phyloP scores from a whole-genome alignment of 441 rosid genomes.

The Erysimum cheiri region DNA sequence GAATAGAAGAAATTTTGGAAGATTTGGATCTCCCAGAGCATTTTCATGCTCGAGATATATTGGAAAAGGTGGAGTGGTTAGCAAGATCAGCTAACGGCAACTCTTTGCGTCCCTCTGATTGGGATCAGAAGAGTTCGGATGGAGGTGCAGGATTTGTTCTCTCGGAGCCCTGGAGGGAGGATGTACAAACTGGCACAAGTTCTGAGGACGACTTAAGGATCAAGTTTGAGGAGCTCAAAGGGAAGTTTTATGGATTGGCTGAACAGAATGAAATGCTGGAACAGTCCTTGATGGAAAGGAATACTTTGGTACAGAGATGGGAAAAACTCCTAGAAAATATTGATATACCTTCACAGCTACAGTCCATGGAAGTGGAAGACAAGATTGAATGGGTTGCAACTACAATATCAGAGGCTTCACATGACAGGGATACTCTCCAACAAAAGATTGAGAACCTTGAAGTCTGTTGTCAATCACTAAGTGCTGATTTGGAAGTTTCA shows the following conservation, averaged over 20 bases:
- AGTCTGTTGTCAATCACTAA: slow-evolving; percentile 61
- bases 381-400: slow-evolving; percentile 90
- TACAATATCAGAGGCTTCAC: slow-evolving; percentile 73
- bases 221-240: slow-evolving; percentile 91
- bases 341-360: slow-evolving; percentile 77
- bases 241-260: slow-evolving; percentile 94
- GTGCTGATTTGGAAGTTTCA: slow-evolving; percentile 78
- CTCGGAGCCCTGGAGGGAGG: slow-evolving; percentile 90
- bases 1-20: slow-evolving; percentile 96
- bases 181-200: slow-evolving; percentile 63
- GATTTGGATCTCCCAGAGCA: slow-evolving; percentile 95
- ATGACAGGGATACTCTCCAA: slow-evolving; percentile 68
- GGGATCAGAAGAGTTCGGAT: slow-evolving; percentile 83
- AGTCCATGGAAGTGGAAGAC: slow-evolving; percentile 79
- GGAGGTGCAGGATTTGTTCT: slow-evolving; percentile 77
- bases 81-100: slow-evolving; percentile 79
- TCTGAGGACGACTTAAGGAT: slow-evolving; percentile 83
- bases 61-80: slow-evolving; percentile 97
- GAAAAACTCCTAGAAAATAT: slow-evolving; percentile 83
- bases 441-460: slow-evolving; percentile 75
- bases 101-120: slow-evolving; percentile 66
- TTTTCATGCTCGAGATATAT: slow-evolving; percentile 88
- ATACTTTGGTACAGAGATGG: slow-evolving; percentile 90
- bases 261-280: slow-evolving; percentile 99
- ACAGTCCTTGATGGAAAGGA: slow-evolving; percentile 96